Percentiles rank a stretch among this genome's conserved stretches.
Evolutionary conservation across 768 basidiomycete species (phyloP).

Genomic region (Suillus cothurnatus): DNA sequence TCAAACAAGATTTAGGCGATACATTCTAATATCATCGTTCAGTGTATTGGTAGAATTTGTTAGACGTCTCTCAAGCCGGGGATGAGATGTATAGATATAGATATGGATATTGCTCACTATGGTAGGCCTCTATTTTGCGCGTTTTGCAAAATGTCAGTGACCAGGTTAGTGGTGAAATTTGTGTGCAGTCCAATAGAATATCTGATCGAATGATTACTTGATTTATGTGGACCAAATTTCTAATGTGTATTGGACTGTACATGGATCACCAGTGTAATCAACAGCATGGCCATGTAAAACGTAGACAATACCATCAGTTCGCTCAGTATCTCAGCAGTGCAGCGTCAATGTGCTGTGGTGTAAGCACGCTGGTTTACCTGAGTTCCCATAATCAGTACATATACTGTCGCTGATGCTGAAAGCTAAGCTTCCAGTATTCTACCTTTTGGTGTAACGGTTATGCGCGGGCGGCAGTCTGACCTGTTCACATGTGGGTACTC

Average conservation of each 20-base stretch:
- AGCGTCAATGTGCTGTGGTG: not conserved
- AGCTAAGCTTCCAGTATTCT: too few relatives aligned
- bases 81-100: not conserved
- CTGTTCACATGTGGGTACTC: too few relatives aligned
- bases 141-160: not conserved
- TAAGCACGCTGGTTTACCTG: too few relatives aligned
- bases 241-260: not conserved
- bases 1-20: not conserved
- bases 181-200: not conserved
- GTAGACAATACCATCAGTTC: not conserved
- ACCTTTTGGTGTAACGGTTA: too few relatives aligned
- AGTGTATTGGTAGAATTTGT: slow-evolving; percentile 38
- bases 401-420: too few relatives aligned
- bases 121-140: not conserved
- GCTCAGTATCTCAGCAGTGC: not conserved
- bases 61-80: slow-evolving; percentile 23
- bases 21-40: not conserved
- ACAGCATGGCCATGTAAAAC: not conserved
- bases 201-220: not conserved
- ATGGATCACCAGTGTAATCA: not conserved
- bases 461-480: too few relatives aligned
- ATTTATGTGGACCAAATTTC: not conserved
- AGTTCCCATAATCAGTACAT: too few relatives aligned
- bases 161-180: not conserved
- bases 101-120: too few relatives aligned